A percentile compares a stretch with the other conserved stretches of the same genome.
These are phyloP conservation scores for Penicillium maclennaniae DNA, from an alignment of 495 filamentous ascomycete genomes.

Conservation along the genomic window DNA sequence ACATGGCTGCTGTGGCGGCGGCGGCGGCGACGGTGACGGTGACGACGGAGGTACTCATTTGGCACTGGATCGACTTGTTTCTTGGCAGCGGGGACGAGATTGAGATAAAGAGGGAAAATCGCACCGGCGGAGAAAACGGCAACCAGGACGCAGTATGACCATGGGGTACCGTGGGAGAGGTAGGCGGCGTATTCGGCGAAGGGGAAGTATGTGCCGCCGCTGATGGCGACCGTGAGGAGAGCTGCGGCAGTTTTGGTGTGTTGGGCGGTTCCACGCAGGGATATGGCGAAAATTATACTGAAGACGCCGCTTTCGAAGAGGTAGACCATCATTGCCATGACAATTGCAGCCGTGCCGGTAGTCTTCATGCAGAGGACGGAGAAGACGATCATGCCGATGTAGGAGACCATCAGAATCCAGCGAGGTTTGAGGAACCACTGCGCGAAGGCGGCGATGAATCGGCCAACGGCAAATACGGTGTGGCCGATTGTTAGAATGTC, in stretches of 20 bases:
- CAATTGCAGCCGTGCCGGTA: constrained; percentile 42
- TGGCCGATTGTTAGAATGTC: constrained; percentile 53
- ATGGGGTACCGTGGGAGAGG: constrained; percentile 35
- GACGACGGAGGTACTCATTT: constrained; percentile 42
- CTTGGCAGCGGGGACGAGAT: constrained; percentile 51
- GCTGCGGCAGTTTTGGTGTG: constrained; percentile 58
- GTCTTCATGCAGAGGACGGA: constrained; percentile 52
- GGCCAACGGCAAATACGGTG: constrained; percentile 57
- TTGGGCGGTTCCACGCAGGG: constrained; percentile 55
- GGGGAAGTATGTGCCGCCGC: constrained; percentile 55
- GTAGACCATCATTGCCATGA: constrained; percentile 52
- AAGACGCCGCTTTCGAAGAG: constrained; percentile 62
- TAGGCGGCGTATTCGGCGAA: constrained; percentile 50
- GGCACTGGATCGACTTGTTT: constrained; percentile 58
- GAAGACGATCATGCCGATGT: constrained; percentile 53
- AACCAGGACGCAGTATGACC: constrained; percentile 54
- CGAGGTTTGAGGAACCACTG: constrained; percentile 59
- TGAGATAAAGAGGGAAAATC: constrained; percentile 60
- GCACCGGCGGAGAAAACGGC: constrained; percentile 54
- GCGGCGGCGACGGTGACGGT: constrained; percentile 28
- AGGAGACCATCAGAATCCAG: constrained; percentile 56
- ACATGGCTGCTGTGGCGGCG: constrained; percentile 20
- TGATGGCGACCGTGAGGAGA: constrained; percentile 51
- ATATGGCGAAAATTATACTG: constrained; percentile 58
- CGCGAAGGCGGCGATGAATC: constrained; percentile 56